Conservation (phyloP, 768 basidiomycete genomes). For the Boletus bicolor region DNA sequence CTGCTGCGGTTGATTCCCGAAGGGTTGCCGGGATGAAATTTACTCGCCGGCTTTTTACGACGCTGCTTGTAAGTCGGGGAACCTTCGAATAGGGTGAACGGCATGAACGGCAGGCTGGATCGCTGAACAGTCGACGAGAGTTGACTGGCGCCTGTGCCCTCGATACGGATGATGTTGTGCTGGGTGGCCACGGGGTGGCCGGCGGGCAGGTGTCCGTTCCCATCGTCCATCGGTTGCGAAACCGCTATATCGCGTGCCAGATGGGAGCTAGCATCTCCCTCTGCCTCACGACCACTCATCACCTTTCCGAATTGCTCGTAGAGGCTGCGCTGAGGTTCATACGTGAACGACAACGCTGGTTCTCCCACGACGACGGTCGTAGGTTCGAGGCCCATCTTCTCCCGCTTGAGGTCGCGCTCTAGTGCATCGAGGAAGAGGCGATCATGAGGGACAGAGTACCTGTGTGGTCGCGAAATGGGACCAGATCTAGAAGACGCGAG, state of each 20-base stretch:
- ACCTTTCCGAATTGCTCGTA: conserved; percentile 81
- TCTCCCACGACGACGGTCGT: conserved; percentile 77
- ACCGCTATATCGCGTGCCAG: conserved; percentile 26
- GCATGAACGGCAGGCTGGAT: conserved; percentile 46
- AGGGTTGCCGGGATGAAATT: conserved; percentile 25
- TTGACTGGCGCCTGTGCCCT: conserved; percentile 17
- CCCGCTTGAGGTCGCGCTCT: conserved; percentile 93
- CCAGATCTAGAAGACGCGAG: background rate
- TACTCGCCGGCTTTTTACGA: conserved; percentile 64
- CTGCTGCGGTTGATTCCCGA: conserved; percentile 28
- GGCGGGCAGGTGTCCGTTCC: conserved; percentile 14
- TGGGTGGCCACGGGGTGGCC: conserved; percentile 5
- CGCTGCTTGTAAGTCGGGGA: conserved; percentile 87
- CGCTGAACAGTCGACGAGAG: conserved; percentile 20
- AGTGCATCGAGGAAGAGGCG: conserved; percentile 95
- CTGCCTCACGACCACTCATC: conserved; percentile 34
- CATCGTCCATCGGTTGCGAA: conserved; percentile 10
- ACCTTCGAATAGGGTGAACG: conserved; percentile 77
- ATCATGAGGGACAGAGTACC: conserved; percentile 97
- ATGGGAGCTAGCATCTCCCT: conserved; percentile 34
- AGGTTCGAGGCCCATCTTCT: conserved; percentile 85
- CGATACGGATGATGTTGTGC: conserved; percentile 26
- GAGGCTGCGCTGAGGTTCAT: conserved; percentile 79
- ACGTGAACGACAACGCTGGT: conserved; percentile 84
- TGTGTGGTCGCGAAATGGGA: conserved; percentile 27